These are phyloP conservation scores for Alternaria longipes DNA, from an alignment of 2,329 filamentous ascomycete genomes.

Conservation along the genomic window DNA sequence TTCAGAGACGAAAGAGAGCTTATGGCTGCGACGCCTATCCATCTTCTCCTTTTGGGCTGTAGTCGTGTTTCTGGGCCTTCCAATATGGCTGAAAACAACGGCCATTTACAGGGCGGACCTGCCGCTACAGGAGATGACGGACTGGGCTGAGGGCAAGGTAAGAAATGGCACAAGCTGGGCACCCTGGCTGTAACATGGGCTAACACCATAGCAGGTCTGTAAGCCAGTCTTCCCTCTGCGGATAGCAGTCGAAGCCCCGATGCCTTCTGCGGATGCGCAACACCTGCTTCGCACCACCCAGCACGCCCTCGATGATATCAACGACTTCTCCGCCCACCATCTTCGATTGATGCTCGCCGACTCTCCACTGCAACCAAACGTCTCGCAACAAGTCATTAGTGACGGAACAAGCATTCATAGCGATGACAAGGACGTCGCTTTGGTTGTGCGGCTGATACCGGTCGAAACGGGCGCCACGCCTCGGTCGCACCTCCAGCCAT, in stretches of 20 bases:
- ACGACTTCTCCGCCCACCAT: conserved; percentile 86
- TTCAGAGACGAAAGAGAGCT: conserved; percentile 75
- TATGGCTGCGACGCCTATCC: conserved; percentile 75
- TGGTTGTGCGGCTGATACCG: conserved; percentile 75
- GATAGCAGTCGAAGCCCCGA: conserved; percentile 77
- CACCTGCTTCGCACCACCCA: conserved; percentile 83
- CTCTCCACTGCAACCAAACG: conserved; percentile 39
- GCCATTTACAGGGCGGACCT: conserved; percentile 87
- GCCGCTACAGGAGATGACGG: conserved; percentile 84
- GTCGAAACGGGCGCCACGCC: conserved; percentile 63
- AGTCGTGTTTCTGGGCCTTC: conserved; percentile 82
- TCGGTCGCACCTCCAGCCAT: conserved; percentile 71
- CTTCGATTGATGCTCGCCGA: conserved; percentile 72
- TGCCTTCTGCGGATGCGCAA: conserved; percentile 73
- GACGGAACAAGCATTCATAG: conserved; percentile 42
- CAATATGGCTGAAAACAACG: conserved; percentile 96
- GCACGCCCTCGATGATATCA: conserved; percentile 83
- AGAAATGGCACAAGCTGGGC: not conserved
- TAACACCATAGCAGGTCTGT: conserved; percentile 71
- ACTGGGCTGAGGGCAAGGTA: conserved; percentile 92
- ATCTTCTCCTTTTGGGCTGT: conserved; percentile 92
- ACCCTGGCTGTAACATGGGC: not conserved
- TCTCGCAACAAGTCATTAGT: conserved; percentile 42
- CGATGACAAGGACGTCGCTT: conserved; percentile 63
- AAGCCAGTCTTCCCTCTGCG: conserved; percentile 86